Base-by-base conservation (phyloP, 371 early-diverging fungal genomes). In the Massospora cicadina region DNA sequence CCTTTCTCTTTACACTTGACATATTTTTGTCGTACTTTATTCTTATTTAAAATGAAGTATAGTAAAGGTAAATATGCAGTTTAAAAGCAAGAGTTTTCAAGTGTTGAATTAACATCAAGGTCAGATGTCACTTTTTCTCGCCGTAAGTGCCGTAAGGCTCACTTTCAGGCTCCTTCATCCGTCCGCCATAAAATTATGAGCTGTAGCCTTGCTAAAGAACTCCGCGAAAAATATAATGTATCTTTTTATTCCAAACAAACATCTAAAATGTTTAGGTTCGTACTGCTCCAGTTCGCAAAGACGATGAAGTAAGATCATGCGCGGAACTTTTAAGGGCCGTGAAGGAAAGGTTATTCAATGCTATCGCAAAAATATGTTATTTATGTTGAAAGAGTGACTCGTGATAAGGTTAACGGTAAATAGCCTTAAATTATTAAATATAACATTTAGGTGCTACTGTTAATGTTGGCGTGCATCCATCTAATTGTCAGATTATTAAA, bases 291-390 rank as follows among this genome's bases (percentile, higher is more conserved):
- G 83, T 98, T 75, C 93, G 94, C 79, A 85, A 86, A 78, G 95
- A 93, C 72, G 98, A 98, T 79, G 97, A 95, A 84, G 97, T 98
- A 70, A 75, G 80, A 86, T 98, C 70, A 87, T 91, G 73, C 89
- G 97, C 69, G 98, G 98, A 71, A 82, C 81, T 76, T 79, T 83
- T 87, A 96, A 96, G 89, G 97, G 95, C 73, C 89, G 90, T 71
- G 91, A 93, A 76, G 98, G 98, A 75, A 93, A 95, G 89, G 90
- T 98, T 70, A 77, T 79, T 66, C 82, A 88, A 69, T 93, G 92
- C 74, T 97, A 95, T 90, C 92, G 98, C 75, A 89, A 90, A 95
- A 93, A 88, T 98, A 85, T 85, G 88, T 93, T 70, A 96, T 98
- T 79, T 91, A 97, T 88, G 84, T 98, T 70, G 96, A 98, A 75